Base-by-base conservation (phyloP, 345 rosid species). In the Gossypium longicalyx region DNA sequence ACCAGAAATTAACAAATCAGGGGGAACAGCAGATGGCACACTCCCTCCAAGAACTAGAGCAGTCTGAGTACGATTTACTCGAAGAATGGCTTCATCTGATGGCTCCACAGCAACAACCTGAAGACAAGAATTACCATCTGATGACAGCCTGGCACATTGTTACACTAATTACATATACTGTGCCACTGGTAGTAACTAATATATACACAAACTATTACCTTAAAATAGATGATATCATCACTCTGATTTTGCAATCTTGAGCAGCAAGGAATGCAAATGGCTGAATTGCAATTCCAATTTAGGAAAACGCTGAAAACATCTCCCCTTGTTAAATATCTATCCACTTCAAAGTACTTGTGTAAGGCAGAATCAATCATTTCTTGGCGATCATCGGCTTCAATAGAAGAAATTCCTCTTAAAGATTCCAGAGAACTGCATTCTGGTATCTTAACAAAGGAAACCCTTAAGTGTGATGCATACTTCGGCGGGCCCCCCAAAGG, bases 21-120 rank as follows among this genome's bases (percentile, higher is more conserved):
- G 97, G 48, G 97, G 99, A 73, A 93, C 71, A 74, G 89, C 87
- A 53, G 96, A 91, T 72, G 97, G 82, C 63, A 85, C 88, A 73
- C 84, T 87, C 77, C 96, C 94, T 60, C 97, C 99, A 69, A 95
- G 97, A 63, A 95, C 97, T 77, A 95, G 96, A 70, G 99, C 98
- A 38, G 98, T 95, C 84, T 82, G 88, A 74, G 88, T 83, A 72
- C 72, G 71, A 77, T 89, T 91, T 77, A 91, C 92, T 75, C 91
- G 88, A 79, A 93, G 93, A 84, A 89, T 78, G 19, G 81, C 75
- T 83, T 93, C 91, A 71, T 88, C 88, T 60, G 92, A 87, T 73
- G 99, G 99, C 84, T 95, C 98, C 96, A 91, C 80, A 8, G 98
- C 89, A 51, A 91, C 86, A 56, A 93, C 99, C 97, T 94, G 86